phyloP scores from a whole-genome alignment of 306 rosid species.

The Castanea sativa region DNA sequence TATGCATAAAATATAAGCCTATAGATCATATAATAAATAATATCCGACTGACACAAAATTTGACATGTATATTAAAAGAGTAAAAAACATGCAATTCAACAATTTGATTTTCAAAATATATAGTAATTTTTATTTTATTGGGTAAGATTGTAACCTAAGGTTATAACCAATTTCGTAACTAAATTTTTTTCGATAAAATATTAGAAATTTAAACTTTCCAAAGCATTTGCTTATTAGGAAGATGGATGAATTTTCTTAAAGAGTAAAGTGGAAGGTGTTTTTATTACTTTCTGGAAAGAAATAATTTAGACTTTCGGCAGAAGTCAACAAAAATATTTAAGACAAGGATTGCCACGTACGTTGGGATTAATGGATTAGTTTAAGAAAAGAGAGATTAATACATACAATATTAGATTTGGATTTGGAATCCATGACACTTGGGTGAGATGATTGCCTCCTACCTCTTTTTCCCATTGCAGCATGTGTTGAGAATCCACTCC shows the following conservation, averaged over 20 bases:
- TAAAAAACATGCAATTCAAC: too few species aligned
- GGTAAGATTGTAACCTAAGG: fast-evolving
- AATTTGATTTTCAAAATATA: too few species aligned
- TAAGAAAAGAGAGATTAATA: constrained; percentile 1
- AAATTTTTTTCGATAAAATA: too few species aligned
- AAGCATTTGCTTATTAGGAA: background rate
- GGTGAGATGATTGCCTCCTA: constrained; percentile 36
- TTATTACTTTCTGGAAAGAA: background rate
- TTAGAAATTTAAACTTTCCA: background rate
- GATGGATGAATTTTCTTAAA: background rate
- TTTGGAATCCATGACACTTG: constrained; percentile 45
- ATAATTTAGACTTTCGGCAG: constrained; percentile 15
- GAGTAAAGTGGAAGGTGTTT: constrained; percentile 4
- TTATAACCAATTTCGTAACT: too few species aligned
- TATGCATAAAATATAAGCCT: too few species aligned
- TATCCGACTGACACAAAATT: too few species aligned
- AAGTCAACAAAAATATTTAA: constrained; percentile 30
- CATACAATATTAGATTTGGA: constrained; percentile 12
- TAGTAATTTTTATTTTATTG: too few species aligned
- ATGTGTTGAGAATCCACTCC: constrained; percentile 38
- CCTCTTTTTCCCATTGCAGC: constrained; percentile 25
- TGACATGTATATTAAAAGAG: too few species aligned
- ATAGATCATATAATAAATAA: too few species aligned
- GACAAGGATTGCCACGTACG: constrained; percentile 9
- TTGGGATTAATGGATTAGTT: constrained; percentile 11